A percentile compares a stretch with the other conserved stretches of the same genome.
Conservation (phyloP, 371 early-diverging fungal genomes). For the Dichotomocladium elegans region DNA sequence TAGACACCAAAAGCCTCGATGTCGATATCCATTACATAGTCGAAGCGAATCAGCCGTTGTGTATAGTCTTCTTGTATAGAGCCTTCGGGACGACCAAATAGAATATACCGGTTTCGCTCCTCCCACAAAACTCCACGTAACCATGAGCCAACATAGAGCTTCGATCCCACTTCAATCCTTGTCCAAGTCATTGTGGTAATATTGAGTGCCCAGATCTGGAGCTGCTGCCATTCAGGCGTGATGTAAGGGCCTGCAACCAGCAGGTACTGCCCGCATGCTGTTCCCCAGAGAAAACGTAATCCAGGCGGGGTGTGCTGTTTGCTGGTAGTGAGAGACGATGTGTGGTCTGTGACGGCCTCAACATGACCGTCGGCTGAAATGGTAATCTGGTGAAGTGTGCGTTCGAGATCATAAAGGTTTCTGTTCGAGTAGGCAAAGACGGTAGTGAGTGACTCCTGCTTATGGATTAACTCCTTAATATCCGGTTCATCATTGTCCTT, state of each 20-base stretch:
- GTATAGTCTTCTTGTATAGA: constrained; percentile 64
- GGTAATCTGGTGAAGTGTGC: constrained; percentile 58
- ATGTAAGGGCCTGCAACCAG: constrained; percentile 70
- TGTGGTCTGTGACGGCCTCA: constrained; percentile 48
- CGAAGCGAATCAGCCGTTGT: constrained; percentile 61
- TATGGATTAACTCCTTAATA: not conserved
- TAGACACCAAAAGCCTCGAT: constrained; percentile 64
- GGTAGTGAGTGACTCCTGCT: not conserved
- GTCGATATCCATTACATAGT: constrained; percentile 55
- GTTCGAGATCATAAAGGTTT: constrained; percentile 56
- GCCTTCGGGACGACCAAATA: constrained; percentile 71
- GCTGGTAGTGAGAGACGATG: constrained; percentile 5
- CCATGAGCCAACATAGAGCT: constrained; percentile 67
- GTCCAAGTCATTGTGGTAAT: constrained; percentile 58
- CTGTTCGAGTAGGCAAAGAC: constrained; percentile 65
- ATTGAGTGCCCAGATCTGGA: constrained; percentile 74
- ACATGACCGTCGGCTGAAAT: constrained; percentile 23
- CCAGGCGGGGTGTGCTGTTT: constrained; percentile 59
- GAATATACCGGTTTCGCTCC: constrained; percentile 52
- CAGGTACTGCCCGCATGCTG: constrained; percentile 61
- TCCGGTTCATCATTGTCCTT: not conserved
- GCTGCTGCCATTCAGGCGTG: constrained; percentile 49
- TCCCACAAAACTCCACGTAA: constrained; percentile 60
- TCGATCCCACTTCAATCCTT: constrained; percentile 61
- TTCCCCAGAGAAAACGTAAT: constrained; percentile 68